phyloP scores from a whole-genome alignment of 441 rosid genomes.

The Corymbia calophylla region DNA sequence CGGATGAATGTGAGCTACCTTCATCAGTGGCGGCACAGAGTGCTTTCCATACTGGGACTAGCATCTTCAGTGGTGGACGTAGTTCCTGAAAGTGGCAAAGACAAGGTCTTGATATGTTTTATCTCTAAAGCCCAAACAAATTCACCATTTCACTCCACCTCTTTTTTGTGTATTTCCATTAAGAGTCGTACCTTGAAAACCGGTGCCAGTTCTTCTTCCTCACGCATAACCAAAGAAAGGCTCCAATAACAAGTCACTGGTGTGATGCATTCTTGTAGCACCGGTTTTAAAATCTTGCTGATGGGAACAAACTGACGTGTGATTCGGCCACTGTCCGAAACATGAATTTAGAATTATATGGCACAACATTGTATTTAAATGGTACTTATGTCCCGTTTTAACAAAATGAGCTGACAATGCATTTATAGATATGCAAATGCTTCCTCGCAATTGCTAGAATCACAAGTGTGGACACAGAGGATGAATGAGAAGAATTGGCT shows the following conservation, averaged over 20 bases:
- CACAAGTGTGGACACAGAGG: neutral
- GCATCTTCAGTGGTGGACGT: conserved; percentile 73
- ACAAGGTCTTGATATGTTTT: neutral
- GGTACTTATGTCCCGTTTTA: neutral
- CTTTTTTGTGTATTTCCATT: neutral
- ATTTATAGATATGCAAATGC: neutral
- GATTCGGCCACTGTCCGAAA: conserved; percentile 45
- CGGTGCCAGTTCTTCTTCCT: conserved; percentile 55
- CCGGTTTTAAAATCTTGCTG: conserved; percentile 69
- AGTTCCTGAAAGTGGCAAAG: conserved; percentile 39
- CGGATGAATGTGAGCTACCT: conserved; percentile 11
- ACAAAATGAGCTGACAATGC: neutral
- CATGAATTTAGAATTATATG: neutral
- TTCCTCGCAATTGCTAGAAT: neutral
- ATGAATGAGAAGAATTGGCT: neutral
- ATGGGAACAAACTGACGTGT: conserved; percentile 56
- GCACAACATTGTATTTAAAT: neutral
- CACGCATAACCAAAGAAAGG: conserved; percentile 55
- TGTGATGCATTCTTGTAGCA: conserved; percentile 66
- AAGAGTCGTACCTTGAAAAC: conserved; percentile 56
- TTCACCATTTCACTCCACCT: neutral
- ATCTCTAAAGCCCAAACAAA: neutral
- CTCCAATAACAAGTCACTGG: conserved; percentile 88
- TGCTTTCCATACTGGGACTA: conserved; percentile 84
- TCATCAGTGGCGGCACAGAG: conserved; percentile 44